Base-by-base conservation (phyloP, 108 stramenopile genomes). In the Halocafeteria seosinensis region DNA sequence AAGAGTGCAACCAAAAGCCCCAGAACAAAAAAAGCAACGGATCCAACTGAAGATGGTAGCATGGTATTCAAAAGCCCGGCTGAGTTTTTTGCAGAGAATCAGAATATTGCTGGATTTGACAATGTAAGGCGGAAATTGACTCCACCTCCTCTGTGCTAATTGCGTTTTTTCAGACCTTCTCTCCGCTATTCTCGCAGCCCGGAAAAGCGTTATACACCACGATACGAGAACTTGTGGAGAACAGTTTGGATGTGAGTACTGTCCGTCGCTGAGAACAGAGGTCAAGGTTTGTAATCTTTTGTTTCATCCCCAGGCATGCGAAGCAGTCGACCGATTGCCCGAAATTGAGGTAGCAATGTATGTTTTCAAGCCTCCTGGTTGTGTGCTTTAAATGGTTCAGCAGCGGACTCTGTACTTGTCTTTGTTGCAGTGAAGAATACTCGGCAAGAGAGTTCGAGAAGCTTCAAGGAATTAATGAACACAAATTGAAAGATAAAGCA, bases 71-170 rank as follows among this genome's bases (percentile, higher is more conserved):
- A 12, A 9, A 55, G 12, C 12, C 53, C 53, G 5, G 53, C 53
- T 12, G 53, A 55, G 53, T 95, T 95, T 76, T 95, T 95, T 73
- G 88, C 89, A 11, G 89, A 92, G 63, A 87, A 95, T 82, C 90
- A 91, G 70, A 82, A 86, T 71, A 95, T 95, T 64, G 91, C 91
- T 5, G 94, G 94, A 28, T 95, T 95, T 74, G 94, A 95, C 78
- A 95, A 95, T 37, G 75, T 74, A 66, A 66, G 71, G 24, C 12
- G 26, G 3, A 33, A 13, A 24, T 38, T 0, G 25, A 23, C 28
- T 24, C 37, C 35, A 61, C 25, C 42, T 24, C 23, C 61, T n/a
- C n/a, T n/a, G n/a, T n/a, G n/a, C n/a, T n/a, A n/a, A n/a, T n/a
- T n/a, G n/a, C n/a, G n/a, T n/a, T n/a, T 47, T 17, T 21, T 17